These are phyloP conservation scores for Clarireedia paspali DNA, from an alignment of 2,329 filamentous ascomycete species.

Conservation along the genomic window DNA sequence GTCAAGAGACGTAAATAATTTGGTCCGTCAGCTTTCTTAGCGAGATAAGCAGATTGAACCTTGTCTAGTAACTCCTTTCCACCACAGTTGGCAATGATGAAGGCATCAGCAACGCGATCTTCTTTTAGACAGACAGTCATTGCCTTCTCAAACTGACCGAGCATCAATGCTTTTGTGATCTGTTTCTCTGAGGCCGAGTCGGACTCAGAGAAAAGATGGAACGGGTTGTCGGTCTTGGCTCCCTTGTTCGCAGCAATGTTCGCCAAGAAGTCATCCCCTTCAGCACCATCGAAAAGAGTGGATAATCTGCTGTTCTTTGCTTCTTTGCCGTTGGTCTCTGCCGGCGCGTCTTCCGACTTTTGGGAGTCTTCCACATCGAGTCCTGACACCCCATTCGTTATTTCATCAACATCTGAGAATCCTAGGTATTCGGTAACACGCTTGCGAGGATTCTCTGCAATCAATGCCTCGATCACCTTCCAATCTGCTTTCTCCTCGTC, in stretches of 20 bases:
- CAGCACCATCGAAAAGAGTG: slow-evolving; percentile 72
- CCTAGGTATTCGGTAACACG: slow-evolving; percentile 84
- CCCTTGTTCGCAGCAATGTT: slow-evolving; percentile 82
- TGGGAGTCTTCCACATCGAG: slow-evolving; percentile 27
- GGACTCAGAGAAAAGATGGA: slow-evolving; percentile 78
- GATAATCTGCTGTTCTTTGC: slow-evolving; percentile 57
- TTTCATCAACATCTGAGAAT: slow-evolving; percentile 52
- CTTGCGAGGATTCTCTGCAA: slow-evolving; percentile 76
- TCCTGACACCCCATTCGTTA: slow-evolving; percentile 41
- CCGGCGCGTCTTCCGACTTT: slow-evolving; percentile 38
- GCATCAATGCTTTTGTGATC: slow-evolving; percentile 80
- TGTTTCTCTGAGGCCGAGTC: slow-evolving; percentile 78
- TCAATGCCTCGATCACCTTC: slow-evolving; percentile 85
- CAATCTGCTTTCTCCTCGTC: slow-evolving; percentile 95
- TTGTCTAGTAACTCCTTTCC: slow-evolving; percentile 91
- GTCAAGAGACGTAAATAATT: slow-evolving; percentile 88
- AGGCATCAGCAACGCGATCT: slow-evolving; percentile 87
- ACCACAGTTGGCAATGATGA: slow-evolving; percentile 95
- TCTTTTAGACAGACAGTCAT: slow-evolving; percentile 84
- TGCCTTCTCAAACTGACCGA: slow-evolving; percentile 85
- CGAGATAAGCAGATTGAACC: slow-evolving; percentile 84
- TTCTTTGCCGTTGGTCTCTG: slow-evolving; percentile 38
- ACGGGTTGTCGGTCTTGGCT: slow-evolving; percentile 88
- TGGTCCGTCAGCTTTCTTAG: slow-evolving; percentile 71
- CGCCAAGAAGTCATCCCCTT: slow-evolving; percentile 79